Percentiles rank a stretch among this genome's conserved stretches.
Conservation (phyloP, 345 rosid genomes). For the Ceriops decandra region DNA sequence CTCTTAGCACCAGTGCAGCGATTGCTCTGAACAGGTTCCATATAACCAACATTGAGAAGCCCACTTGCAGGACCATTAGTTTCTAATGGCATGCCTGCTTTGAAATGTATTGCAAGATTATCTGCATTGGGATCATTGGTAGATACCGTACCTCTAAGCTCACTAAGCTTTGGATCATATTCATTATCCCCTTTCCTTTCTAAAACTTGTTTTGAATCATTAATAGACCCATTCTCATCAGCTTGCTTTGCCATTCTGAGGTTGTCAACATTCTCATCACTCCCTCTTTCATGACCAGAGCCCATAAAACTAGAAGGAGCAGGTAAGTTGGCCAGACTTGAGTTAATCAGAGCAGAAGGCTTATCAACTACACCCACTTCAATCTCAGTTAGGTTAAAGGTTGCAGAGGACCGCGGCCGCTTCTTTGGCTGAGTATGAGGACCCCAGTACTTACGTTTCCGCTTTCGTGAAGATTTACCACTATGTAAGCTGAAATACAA, state of each 20-base stretch:
- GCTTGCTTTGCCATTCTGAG: constrained; percentile 29
- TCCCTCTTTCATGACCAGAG: constrained; percentile 33
- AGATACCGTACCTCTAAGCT: constrained; percentile 54
- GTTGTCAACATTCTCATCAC: constrained; percentile 30
- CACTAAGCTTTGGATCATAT: constrained; percentile 85
- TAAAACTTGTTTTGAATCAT: constrained; percentile 31
- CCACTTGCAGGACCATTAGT: constrained; percentile 46
- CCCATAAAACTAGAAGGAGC: constrained; percentile 28
- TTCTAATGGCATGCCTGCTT: constrained; percentile 43
- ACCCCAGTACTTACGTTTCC: constrained; percentile 68
- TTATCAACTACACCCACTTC: constrained; percentile 35
- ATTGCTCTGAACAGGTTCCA: constrained; percentile 46
- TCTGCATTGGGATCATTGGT: constrained; percentile 41
- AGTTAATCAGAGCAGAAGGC: constrained; percentile 36
- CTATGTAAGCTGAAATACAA: constrained; percentile 48
- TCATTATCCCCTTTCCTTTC: constrained; percentile 50
- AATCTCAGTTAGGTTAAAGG: constrained; percentile 28
- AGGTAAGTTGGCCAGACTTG: constrained; percentile 32
- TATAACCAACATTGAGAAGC: constrained; percentile 40
- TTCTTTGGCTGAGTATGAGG: constrained; percentile 58
- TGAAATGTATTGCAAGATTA: constrained; percentile 42
- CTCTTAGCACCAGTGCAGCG: constrained; percentile 74
- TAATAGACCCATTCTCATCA: constrained; percentile 42
- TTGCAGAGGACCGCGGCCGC: constrained; percentile 42
- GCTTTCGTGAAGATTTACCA: constrained; percentile 75